Base-by-base conservation (phyloP, 1,284 basidiomycete species). In the Ustilago hordei region DNA sequence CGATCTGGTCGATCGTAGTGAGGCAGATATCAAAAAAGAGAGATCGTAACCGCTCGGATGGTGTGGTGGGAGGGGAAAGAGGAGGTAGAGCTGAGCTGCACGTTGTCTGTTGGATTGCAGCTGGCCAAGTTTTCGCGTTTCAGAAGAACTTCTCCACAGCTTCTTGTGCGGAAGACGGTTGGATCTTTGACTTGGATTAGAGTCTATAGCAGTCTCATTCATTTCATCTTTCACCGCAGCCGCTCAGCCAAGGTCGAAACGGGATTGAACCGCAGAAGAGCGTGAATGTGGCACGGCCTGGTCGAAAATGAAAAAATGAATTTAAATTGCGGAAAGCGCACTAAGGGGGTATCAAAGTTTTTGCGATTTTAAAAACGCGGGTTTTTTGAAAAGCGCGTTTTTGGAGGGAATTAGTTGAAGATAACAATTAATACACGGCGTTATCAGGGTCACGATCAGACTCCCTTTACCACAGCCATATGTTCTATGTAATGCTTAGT, bases 151-250 rank as follows among this genome's bases (percentile, higher is more conserved):
- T 47, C 43, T 57, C 55, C 39, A 56, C 55, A 39, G 23, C 48
- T 50, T 28, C 23, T 31, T 28, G 48, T 41, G 39, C 39, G 13
- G 39, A 41, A 41, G 39, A 41, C 39, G 15, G n/a, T 45, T 43
- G 5, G 13, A n/a, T 45, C 43, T 45, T n/a, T 0, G 7, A 28
- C 23, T 28, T 28, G 23, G 23, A 28, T 19, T 23, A 45, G 43
- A 23, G n/a, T 45, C 43, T 45, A 28, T 28, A 28, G 39, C 39
- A 52, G 55, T 64, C 47, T 64, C 62, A 64, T 48, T 63, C 53
- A 63, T 48, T 63, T 45, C 19, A 8, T 17, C 13, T 17, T 17
- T 7, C 2, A 19, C 23, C 31, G 28, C n/a, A 32, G 28, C 48
- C 12, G 5, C 36, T 9, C 36, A 38, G 8, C 36, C 36, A 38